Evolutionary conservation across 495 filamentous ascomycete genomes (phyloP).

Genomic region (Penicillium diatomitis): DNA sequence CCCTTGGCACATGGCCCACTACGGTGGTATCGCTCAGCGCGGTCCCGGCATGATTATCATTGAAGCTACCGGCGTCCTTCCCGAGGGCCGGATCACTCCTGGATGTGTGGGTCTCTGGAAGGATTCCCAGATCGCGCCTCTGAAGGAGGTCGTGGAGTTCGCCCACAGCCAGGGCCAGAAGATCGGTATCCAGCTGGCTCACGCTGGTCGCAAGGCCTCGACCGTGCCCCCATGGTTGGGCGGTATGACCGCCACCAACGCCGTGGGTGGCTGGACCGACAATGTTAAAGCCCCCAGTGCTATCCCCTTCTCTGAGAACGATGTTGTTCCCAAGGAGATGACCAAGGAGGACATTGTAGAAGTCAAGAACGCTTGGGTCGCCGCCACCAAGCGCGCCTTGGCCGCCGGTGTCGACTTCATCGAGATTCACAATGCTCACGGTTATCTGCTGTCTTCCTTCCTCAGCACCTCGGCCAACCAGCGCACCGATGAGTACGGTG

Average conservation of each 20-base stretch:
- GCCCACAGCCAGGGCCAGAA: constrained; percentile 62
- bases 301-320: constrained; percentile 42
- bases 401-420: constrained; percentile 51
- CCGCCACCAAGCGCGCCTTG: constrained; percentile 46
- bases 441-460: constrained; percentile 59
- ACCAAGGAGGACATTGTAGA: constrained; percentile 47
- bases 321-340: constrained; percentile 46
- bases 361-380: constrained; percentile 48
- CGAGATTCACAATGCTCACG: constrained; percentile 52
- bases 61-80: constrained; percentile 61
- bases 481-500: constrained; percentile 58
- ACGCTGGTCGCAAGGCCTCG: constrained; percentile 68
- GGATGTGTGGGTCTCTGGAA: constrained; percentile 65
- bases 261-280: constrained; percentile 54
- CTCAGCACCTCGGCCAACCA: constrained; percentile 54
- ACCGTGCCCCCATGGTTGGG: constrained; percentile 58
- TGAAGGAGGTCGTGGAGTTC: constrained; percentile 57
- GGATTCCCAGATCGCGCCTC: constrained; percentile 57
- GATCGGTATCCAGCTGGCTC: constrained; percentile 65
- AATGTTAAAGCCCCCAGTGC: constrained; percentile 47
- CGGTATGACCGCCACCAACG: constrained; percentile 42
- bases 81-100: constrained; percentile 72
- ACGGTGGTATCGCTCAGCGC: constrained; percentile 51
- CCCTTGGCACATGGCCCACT: constrained; percentile 51
- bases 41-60: constrained; percentile 61